Evolutionary conservation across 306 rosid genomes (phyloP), one percentile per base, ranked within the genome.

Genomic region (Luffa acutangula): DNA sequence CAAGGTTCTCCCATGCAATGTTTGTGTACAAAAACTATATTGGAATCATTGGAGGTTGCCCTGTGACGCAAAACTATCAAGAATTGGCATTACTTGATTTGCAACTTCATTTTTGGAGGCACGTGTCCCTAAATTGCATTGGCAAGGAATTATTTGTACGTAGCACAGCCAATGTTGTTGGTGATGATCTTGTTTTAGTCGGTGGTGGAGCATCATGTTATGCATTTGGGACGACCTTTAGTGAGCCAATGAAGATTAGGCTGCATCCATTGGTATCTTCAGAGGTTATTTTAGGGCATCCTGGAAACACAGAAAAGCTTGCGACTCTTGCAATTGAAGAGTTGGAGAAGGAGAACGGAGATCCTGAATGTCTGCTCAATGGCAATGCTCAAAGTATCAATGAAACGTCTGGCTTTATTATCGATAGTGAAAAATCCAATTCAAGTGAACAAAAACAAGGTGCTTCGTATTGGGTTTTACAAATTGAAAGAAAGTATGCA

Each of bases 141-240:
- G 91, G 89, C 18, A 87, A 86, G 77, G 90, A 90, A 85, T 89
- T 95, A 85, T 92, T 95, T 91, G 93, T 95, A 64, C 96, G 97
- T 52, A 89, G 97, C 88, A 87, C 97, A 25, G 89, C 89, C 48
- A 89, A 78, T 79, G 85, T 95, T 21, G 41, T 92, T 41, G 90
- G 93, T n/a, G 88, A 91, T 77, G 86, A 92, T 80, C 96, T 95
- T 80, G 83, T 93, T 42, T 63, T 93, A 81, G 79, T 93, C 78
- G 98, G 97, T 63, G 98, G 98, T 36, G 98, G 98, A 25, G 97
- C 97, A 65, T 46, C 98, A 64, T 92, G 97, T 86, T 95, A 91
- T 86, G 98, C 98, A 63, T 95, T 95, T 89, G 97, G 97, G 83
- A 90, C 98, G 65, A 95, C 87, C 86, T 95, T 95, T 85, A 95